These are phyloP conservation scores for Persicaria maculosa DNA, from an alignment of 148 eudicot species.

Conservation along the genomic window DNA sequence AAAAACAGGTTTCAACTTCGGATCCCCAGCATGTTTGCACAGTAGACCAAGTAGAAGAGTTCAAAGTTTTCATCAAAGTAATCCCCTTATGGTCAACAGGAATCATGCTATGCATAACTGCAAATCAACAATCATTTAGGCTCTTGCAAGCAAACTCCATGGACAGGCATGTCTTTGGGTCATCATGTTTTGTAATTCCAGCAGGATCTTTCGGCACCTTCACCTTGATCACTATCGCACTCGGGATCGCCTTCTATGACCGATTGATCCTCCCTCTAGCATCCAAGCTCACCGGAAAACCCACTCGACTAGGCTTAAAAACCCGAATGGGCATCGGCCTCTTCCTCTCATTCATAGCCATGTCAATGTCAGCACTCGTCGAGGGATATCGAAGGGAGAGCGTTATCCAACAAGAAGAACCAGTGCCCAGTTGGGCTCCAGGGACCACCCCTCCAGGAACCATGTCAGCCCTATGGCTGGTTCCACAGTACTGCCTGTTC, in stretches of 20 bases:
- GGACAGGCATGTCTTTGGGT: constrained; percentile 37
- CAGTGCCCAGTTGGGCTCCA: neutral
- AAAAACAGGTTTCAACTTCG: constrained; percentile 23
- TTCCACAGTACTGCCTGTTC: constrained; percentile 33
- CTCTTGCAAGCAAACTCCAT: constrained; percentile 56
- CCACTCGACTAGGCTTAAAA: constrained; percentile 25
- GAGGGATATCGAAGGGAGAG: constrained; percentile 33
- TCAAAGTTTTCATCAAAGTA: constrained; percentile 46
- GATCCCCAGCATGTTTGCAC: constrained; percentile 47
- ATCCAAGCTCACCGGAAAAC: constrained; percentile 28
- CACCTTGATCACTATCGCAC: constrained; percentile 21
- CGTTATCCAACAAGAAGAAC: constrained; percentile 24
- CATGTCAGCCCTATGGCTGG: constrained; percentile 65
- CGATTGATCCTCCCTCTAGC: constrained; percentile 42
- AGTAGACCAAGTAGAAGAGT: constrained; percentile 55
- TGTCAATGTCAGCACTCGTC: constrained; percentile 25
- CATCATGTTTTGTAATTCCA: constrained; percentile 44
- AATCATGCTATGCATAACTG: constrained; percentile 30
- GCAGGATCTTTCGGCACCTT: constrained; percentile 49
- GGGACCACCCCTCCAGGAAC: neutral
- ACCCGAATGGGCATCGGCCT: constrained; percentile 62
- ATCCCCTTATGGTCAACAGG: constrained; percentile 60
- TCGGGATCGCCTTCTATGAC: constrained; percentile 51
- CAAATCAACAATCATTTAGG: constrained; percentile 30
- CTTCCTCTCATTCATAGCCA: constrained; percentile 27